Percentiles rank a stretch among this genome's conserved stretches.
Conservation (phyloP, 352 stramenopile genomes). For the Pythium angustatum region DNA sequence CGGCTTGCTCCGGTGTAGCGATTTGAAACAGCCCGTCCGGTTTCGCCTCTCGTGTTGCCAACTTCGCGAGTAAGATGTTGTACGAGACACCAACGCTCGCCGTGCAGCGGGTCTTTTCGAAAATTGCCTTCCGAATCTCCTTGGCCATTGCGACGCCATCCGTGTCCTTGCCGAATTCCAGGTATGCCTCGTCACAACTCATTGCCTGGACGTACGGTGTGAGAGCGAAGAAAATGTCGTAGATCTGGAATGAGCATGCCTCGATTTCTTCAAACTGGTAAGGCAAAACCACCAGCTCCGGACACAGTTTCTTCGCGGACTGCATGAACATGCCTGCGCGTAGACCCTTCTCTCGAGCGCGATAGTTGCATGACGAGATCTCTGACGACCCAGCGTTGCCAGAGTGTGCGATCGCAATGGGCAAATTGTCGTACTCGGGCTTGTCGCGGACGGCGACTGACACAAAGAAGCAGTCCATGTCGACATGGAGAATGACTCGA, state of each 20-base stretch:
- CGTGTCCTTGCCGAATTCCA: conserved; percentile 79
- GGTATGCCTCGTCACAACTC: conserved; percentile 95
- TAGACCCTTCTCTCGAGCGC: conserved; percentile 90
- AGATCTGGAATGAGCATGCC: conserved; percentile 92
- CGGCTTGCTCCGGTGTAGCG: conserved; percentile 38
- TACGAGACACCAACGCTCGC: conserved; percentile 92
- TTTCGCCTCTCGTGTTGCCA: conserved; percentile 94
- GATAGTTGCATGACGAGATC: conserved; percentile 96
- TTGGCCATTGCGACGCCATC: conserved; percentile 72
- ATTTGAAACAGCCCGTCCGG: conserved; percentile 86
- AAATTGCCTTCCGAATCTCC: conserved; percentile 67
- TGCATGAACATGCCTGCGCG: conserved; percentile 95
- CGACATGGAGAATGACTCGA: conserved; percentile 93
- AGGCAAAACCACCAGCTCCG: conserved; percentile 90
- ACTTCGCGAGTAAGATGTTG: conserved; percentile 94
- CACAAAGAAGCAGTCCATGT: conserved; percentile 99
- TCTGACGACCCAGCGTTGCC: conserved; percentile 80
- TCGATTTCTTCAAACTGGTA: conserved; percentile 94
- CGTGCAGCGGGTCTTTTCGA: conserved; percentile 83
- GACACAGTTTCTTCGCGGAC: conserved; percentile 88
- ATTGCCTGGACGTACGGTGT: conserved; percentile 92
- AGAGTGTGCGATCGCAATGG: conserved; percentile 92
- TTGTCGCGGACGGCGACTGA: conserved; percentile 86
- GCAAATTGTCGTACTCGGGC: conserved; percentile 66
- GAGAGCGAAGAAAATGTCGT: conserved; percentile 88